Evolutionary conservation across 1,284 basidiomycete species (phyloP).

Genomic region (Thecaphora thlaspeos): DNA sequence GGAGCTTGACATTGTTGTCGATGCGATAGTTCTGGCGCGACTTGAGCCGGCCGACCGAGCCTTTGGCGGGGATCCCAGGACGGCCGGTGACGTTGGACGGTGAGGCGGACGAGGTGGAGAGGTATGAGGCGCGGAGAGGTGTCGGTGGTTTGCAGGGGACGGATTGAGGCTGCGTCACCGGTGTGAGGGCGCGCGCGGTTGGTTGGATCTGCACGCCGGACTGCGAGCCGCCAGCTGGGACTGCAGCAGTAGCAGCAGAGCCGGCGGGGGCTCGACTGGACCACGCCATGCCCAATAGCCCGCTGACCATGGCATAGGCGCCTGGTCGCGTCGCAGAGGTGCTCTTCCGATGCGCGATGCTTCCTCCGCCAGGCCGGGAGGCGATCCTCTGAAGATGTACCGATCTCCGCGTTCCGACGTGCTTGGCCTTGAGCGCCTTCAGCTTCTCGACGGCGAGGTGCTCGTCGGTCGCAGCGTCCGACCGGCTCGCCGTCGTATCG

Average conservation of each 20-base stretch:
- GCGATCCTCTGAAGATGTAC: not conserved
- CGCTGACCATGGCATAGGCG: not conserved
- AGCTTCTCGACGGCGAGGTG: not conserved
- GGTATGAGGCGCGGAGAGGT: too few species aligned
- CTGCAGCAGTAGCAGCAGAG: not conserved
- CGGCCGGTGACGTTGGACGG: not conserved
- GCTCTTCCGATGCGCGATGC: not conserved
- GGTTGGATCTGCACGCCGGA: too few species aligned
- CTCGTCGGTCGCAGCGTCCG: not conserved
- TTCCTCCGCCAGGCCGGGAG: not conserved
- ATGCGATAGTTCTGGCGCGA: slow-evolving; percentile 21
- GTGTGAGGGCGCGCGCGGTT: too few species aligned
- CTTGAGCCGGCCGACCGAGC: slow-evolving; percentile 9
- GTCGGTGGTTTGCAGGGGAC: not conserved
- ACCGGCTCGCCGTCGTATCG: not conserved
- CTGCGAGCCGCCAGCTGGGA: not conserved
- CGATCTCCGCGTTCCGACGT: not conserved
- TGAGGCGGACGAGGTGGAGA: not conserved
- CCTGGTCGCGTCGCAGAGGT: not conserved
- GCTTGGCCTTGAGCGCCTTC: not conserved
- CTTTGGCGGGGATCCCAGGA: slow-evolving; percentile 8
- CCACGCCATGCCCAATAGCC: not conserved
- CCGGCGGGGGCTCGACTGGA: too few species aligned
- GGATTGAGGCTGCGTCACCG: not conserved
- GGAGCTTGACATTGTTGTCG: slow-evolving; percentile 28